phyloP scores from a whole-genome alignment of 345 rosid species.

The Capsella bursapastoris region DNA sequence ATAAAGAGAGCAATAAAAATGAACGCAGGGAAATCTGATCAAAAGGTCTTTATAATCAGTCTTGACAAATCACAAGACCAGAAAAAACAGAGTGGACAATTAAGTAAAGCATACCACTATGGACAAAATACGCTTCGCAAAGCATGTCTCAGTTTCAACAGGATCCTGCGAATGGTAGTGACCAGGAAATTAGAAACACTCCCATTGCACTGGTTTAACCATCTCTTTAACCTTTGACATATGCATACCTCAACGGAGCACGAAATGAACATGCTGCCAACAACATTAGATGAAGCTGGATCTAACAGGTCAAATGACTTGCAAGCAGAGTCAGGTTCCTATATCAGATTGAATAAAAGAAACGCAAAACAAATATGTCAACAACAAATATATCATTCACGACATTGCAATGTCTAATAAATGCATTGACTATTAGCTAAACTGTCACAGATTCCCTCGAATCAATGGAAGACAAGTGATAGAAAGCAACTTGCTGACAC shows the following conservation, averaged over 20 bases:
- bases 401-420: neutral
- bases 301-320: slow-evolving; percentile 71
- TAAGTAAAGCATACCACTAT: slow-evolving; percentile 64
- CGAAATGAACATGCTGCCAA: slow-evolving; percentile 76
- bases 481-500: slow-evolving; percentile 3
- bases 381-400: slow-evolving; percentile 16
- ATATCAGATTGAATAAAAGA: slow-evolving; percentile 27
- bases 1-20: neutral
- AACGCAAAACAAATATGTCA: slow-evolving; percentile 8
- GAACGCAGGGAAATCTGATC: neutral
- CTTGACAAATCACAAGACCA: slow-evolving; percentile 17
- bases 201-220: neutral
- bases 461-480: slow-evolving; percentile 5
- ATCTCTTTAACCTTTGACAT: neutral
- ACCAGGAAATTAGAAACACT: slow-evolving; percentile 35
- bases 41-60: neutral
- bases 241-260: slow-evolving; percentile 80
- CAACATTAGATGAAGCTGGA: slow-evolving; percentile 65
- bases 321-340: slow-evolving; percentile 62
- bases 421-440: slow-evolving; percentile 9
- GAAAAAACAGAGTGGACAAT: neutral
- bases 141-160: slow-evolving; percentile 79
- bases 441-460: neutral
- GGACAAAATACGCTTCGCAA: slow-evolving; percentile 83
- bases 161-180: slow-evolving; percentile 69